Conservation (phyloP, 1,139 yeast genomes). For the Magnusiomyces fungicola region DNA sequence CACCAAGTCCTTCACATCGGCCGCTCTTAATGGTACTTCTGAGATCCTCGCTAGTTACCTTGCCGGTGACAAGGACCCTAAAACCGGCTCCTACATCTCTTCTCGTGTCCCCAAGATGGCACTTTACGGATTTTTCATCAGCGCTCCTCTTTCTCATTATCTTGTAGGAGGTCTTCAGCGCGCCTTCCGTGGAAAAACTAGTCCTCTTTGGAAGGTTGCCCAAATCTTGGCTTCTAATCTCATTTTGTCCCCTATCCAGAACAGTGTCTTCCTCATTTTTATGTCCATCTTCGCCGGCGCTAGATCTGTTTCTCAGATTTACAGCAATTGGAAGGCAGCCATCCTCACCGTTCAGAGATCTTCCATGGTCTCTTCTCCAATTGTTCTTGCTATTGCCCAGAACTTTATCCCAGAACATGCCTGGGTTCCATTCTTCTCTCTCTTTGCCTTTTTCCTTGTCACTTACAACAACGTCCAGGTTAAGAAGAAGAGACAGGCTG, state of each 20-base stretch:
- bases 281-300: conserved; percentile 38
- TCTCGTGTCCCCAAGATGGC: conserved; percentile 57
- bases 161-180: conserved; percentile 31
- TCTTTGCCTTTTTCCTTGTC: conserved; percentile 66
- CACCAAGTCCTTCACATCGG: conserved; percentile 36
- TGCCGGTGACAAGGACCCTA: conserved; percentile 35
- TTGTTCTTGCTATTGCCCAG: conserved; percentile 66
- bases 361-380: conserved; percentile 58
- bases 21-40: conserved; percentile 32
- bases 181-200: conserved; percentile 31
- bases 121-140: conserved; percentile 58
- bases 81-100: conserved; percentile 30
- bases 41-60: conserved; percentile 34
- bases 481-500: conserved; percentile 38
- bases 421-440: conserved; percentile 79
- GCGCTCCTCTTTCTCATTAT: conserved; percentile 69
- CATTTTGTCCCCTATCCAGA: conserved; percentile 57
- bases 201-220: conserved; percentile 37
- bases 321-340: conserved; percentile 42
- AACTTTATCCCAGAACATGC: conserved; percentile 60
- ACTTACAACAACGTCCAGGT: conserved; percentile 69
- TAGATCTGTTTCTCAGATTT: conserved; percentile 26
- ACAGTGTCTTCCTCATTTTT: conserved; percentile 48
- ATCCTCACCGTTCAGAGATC: conserved; percentile 53
- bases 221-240: conserved; percentile 57